These are phyloP conservation scores for Peronospora belbahrii DNA, from an alignment of 352 stramenopile species.

Conservation along the genomic window DNA sequence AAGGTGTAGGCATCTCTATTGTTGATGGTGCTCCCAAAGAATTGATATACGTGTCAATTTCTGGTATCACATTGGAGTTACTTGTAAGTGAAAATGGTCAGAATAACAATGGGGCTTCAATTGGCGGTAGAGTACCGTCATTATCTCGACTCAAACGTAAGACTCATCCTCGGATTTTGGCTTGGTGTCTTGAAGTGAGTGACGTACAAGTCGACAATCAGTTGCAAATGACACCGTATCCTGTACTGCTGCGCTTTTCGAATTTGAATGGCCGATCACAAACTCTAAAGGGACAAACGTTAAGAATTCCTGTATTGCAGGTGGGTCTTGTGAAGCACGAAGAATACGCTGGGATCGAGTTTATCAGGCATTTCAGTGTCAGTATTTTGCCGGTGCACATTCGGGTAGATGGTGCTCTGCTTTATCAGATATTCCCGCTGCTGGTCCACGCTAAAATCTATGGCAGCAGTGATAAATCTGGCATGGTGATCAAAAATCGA, in stretches of 20 bases:
- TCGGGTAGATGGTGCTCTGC: conserved; percentile 71
- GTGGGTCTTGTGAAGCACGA: conserved; percentile 78
- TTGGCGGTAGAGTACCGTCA: conserved; percentile 30
- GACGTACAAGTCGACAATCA: conserved; percentile 88
- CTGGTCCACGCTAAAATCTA: conserved; percentile 51
- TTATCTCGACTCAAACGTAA: conserved; percentile 55
- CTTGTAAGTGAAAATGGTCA: conserved; percentile 41
- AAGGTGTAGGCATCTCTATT: conserved; percentile 71
- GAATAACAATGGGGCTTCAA: conserved; percentile 30
- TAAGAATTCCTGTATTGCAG: conserved; percentile 63
- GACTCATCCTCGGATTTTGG: conserved; percentile 45
- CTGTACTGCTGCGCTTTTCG: conserved; percentile 77
- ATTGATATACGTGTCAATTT: conserved; percentile 69
- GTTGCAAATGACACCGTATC: conserved; percentile 70
- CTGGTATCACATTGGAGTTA: conserved; percentile 55
- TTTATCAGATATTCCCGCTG: conserved; percentile 67
- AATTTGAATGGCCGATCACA: conserved; percentile 44
- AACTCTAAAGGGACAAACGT: conserved; percentile 41
- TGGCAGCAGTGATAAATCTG: conserved; percentile 11
- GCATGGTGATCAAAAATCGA: conserved; percentile 15
- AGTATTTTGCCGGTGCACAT: conserved; percentile 66
- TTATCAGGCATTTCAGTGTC: conserved; percentile 78
- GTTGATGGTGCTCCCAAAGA: conserved; percentile 70
- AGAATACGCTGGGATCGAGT: conserved; percentile 81
- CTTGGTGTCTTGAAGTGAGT: conserved; percentile 55